Evolutionary conservation across 345 rosid genomes (phyloP), one percentile per base, ranked within the genome.

Genomic region (Lumnitzera littorea): DNA sequence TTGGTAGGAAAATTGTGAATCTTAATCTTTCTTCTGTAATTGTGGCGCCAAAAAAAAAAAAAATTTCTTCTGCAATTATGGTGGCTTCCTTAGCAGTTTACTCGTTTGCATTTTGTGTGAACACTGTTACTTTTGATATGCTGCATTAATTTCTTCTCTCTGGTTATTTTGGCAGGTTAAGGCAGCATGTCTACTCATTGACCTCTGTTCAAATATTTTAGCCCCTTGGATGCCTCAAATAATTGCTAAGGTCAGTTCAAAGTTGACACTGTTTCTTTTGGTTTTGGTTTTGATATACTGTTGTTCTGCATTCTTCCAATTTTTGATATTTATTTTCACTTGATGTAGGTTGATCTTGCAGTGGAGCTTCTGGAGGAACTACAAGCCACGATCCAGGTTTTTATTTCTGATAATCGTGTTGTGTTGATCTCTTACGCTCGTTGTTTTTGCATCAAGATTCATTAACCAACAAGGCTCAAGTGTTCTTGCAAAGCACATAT

Each of bases 321-420:
- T 17, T 56, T n/a, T 27, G 0, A 16, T 27, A 56, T 53, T 27
- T 62, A 49, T 47, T 60, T 60, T 29, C 48, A 57, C 60, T 74
- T 71, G 67, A 43, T 63, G 20, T 66, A 88, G 96, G 73, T 88
- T 70, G 96, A 88, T 77, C 84, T 88, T 57, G 56, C 77, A 12
- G 69, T 85, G 69, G 96, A 88, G 72, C 89, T 88, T 55, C 69
- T 85, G 31, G 96, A 88, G 78, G 96, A 85, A 57, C 86, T 88
- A 66, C 63, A 85, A 77, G 89, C 83, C 64, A 76, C 69, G 60
- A 77, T 88, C 66, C 96, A 88, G 91, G 96, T 85, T 64, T 67
- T 62, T 13, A 53, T 53, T 14, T 47, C 13, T 14, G 27, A 53
- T 53, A 11, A 24, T 62, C 24, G 11, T 17, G 11, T 17, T 41